Evolutionary conservation across 805 yeast species (phyloP).

Genomic region (Torulaspora franciscae): DNA sequence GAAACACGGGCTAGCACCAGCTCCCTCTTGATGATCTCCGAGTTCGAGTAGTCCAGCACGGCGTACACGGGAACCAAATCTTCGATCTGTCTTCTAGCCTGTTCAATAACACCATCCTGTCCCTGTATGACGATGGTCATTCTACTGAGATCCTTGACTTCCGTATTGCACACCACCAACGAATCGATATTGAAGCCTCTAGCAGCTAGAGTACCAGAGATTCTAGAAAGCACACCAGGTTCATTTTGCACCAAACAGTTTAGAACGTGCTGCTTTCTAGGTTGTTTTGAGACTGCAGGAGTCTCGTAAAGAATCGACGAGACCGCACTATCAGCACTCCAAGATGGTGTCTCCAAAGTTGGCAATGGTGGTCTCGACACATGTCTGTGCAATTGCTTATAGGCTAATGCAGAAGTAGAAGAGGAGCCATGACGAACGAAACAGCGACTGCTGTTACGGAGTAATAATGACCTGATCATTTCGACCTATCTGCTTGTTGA

Average conservation of each 20-base stretch:
- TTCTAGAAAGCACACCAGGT: constrained; percentile 93
- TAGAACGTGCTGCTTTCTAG: constrained; percentile 79
- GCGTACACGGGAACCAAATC: constrained; percentile 98
- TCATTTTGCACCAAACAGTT: constrained; percentile 98
- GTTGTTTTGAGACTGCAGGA: constrained; percentile 51
- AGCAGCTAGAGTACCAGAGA: constrained; percentile 94
- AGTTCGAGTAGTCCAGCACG: constrained; percentile 86
- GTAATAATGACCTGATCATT: constrained; percentile 24
- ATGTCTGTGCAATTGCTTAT: constrained; percentile 85
- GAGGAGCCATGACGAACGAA: constrained; percentile 39
- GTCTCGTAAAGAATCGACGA: constrained; percentile 93
- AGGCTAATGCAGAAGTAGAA: constrained; percentile 91
- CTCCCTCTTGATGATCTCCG: constrained; percentile 89
- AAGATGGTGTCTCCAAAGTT: constrained; percentile 83
- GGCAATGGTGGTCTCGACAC: constrained; percentile 87
- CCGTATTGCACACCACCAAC: constrained; percentile 92
- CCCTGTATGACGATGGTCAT: constrained; percentile 96
- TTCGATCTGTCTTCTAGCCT: constrained; percentile 96
- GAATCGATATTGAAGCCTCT: constrained; percentile 98
- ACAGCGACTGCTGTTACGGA: constrained; percentile 15
- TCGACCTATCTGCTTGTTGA: neutral
- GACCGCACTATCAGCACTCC: constrained; percentile 97
- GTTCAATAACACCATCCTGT: constrained; percentile 94
- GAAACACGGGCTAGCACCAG: constrained; percentile 87
- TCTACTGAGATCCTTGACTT: constrained; percentile 88